These are phyloP conservation scores for Papiliotrema laurentii DNA, from an alignment of 1,284 basidiomycete species.

Conservation along the genomic window DNA sequence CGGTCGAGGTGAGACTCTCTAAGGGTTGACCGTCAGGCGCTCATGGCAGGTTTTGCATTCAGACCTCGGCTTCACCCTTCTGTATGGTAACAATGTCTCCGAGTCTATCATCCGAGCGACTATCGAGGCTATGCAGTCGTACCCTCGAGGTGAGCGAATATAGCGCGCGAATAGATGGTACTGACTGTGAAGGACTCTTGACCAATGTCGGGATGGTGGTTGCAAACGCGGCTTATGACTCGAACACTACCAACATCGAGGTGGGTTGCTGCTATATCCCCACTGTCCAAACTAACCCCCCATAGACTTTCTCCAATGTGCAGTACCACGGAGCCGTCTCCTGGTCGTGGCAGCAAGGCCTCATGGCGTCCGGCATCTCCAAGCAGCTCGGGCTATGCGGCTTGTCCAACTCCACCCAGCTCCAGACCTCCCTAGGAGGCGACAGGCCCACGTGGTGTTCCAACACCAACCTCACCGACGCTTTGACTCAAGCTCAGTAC, in stretches of 20 bases:
- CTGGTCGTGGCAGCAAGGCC: slow-evolving; percentile 51
- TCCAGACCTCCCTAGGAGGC: slow-evolving; percentile 10
- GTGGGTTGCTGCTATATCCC: too few species aligned
- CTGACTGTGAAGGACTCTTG: slow-evolving; percentile 37
- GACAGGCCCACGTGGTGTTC: slow-evolving; percentile 46
- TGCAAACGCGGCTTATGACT: slow-evolving; percentile 51
- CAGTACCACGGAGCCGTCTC: slow-evolving; percentile 53
- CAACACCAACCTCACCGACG: slow-evolving; percentile 36
- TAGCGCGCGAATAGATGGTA: background rate
- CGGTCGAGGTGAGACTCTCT: slow-evolving; percentile 34
- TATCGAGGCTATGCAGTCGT: slow-evolving; percentile 49
- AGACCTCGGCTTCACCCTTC: slow-evolving; percentile 49
- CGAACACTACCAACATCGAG: slow-evolving; percentile 45
- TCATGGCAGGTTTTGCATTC: slow-evolving; percentile 41
- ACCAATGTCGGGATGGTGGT: slow-evolving; percentile 52
- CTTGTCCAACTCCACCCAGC: slow-evolving; percentile 15
- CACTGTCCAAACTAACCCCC: too few species aligned
- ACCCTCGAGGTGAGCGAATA: slow-evolving; percentile 44
- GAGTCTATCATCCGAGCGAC: slow-evolving; percentile 42
- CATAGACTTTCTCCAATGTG: slow-evolving; percentile 40
- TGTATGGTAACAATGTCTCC: slow-evolving; percentile 45
- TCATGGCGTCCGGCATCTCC: slow-evolving; percentile 51
- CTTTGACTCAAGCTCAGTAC: slow-evolving; percentile 42
- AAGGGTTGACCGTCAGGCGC: background rate
- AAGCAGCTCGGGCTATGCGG: slow-evolving; percentile 48